Percentiles rank a stretch among this genome's conserved stretches.
Evolutionary conservation across 2,329 filamentous ascomycete species (phyloP).

Genomic region (Penicillium corylophilum): DNA sequence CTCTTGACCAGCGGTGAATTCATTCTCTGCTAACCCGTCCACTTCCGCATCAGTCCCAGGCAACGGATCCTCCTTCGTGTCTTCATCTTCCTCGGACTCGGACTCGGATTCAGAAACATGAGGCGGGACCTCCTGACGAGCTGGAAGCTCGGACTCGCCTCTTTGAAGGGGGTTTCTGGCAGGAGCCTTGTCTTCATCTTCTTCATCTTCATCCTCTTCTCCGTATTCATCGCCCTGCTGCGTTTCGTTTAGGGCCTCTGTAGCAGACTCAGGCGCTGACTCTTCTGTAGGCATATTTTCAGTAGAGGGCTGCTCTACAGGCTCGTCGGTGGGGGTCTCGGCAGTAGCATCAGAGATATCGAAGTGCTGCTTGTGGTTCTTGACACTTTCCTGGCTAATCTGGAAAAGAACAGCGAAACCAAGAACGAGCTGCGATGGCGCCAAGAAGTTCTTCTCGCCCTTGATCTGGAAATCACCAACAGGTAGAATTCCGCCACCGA

Average conservation of each 20-base stretch:
- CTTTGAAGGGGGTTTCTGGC: constrained; percentile 22
- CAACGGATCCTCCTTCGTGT: constrained; percentile 19
- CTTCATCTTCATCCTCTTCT: constrained; percentile 29
- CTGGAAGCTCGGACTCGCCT: constrained; percentile 11
- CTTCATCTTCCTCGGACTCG: constrained; percentile 31
- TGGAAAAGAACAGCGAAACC: constrained; percentile 86
- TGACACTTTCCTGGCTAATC: constrained; percentile 83
- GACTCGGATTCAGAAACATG: constrained; percentile 10
- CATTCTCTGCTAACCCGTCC: constrained; percentile 10
- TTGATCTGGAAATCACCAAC: constrained; percentile 76
- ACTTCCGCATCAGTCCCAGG: neutral
- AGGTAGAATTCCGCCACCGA: constrained; percentile 73
- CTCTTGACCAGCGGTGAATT: constrained; percentile 20
- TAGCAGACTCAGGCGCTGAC: neutral
- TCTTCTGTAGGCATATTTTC: constrained; percentile 13
- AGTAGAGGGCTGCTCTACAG: constrained; percentile 21
- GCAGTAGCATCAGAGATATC: constrained; percentile 32
- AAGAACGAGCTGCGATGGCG: constrained; percentile 81
- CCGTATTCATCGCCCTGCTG: constrained; percentile 23
- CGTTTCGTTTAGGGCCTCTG: constrained; percentile 5
- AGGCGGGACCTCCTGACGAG: neutral
- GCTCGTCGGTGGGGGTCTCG: constrained; percentile 19
- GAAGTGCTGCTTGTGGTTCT: constrained; percentile 70
- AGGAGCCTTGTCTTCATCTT: constrained; percentile 27
- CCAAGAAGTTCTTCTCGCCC: constrained; percentile 87